Conservation (phyloP, 2,329 filamentous ascomycete species). For the Bipolaris oryzae region DNA sequence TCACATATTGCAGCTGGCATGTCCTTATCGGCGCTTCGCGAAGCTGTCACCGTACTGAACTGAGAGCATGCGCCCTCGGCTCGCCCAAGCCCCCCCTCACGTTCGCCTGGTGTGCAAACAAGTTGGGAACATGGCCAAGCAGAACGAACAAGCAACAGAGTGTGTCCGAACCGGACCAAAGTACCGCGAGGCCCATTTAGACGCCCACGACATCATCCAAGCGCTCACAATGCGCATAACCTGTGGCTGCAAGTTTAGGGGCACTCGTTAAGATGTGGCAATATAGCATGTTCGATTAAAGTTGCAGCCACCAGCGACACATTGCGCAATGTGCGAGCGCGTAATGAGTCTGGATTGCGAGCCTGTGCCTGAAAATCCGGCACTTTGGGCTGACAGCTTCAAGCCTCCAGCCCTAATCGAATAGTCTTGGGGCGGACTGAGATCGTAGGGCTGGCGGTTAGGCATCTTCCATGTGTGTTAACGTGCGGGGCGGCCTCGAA, state of each 20-base stretch:
- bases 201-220: slow-evolving; percentile 19
- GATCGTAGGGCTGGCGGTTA: slow-evolving; percentile 40
- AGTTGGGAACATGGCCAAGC: slow-evolving; percentile 4
- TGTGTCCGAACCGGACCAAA: slow-evolving; percentile 9
- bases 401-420: slow-evolving; percentile 4
- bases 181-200: slow-evolving; percentile 18
- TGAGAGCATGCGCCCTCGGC: slow-evolving; percentile 10
- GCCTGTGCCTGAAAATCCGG: slow-evolving; percentile 30
- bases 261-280: slow-evolving; percentile 17
- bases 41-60: slow-evolving; percentile 12
- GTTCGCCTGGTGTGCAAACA: slow-evolving; percentile 11
- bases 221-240: slow-evolving; percentile 15
- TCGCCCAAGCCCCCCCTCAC: slow-evolving; percentile 13
- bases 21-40: slow-evolving; percentile 9
- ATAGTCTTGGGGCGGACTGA: slow-evolving; percentile 10
- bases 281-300: slow-evolving; percentile 28
- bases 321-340: slow-evolving; percentile 20
- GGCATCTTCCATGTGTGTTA: slow-evolving; percentile 20
- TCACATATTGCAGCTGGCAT: not conserved
- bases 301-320: slow-evolving; percentile 28
- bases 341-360: slow-evolving; percentile 21
- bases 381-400: slow-evolving; percentile 17
- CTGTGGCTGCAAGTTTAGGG: not conserved
- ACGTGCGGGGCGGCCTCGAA: slow-evolving; percentile 24
- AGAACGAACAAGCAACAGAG: slow-evolving; percentile 5